Evolutionary conservation across 495 filamentous ascomycete species (phyloP).

Genomic region (Jackrogersella minutella): DNA sequence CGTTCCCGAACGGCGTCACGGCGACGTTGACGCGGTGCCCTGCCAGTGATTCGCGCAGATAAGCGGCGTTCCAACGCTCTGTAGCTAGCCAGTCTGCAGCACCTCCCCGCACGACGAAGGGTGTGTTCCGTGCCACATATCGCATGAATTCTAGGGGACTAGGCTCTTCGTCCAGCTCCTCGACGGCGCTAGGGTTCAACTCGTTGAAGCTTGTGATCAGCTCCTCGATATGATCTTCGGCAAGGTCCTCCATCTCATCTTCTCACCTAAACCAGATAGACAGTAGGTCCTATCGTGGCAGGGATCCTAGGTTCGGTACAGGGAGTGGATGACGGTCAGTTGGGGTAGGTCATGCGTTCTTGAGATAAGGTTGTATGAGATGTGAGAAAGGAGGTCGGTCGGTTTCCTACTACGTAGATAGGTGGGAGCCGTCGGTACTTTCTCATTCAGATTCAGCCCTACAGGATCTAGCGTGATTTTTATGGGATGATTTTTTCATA

Average conservation of each 20-base stretch:
- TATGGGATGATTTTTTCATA: slow-evolving; percentile 4
- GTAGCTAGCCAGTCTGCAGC: slow-evolving; percentile 66
- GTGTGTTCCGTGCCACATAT: slow-evolving; percentile 70
- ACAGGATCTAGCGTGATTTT: slow-evolving; percentile 21
- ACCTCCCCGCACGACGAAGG: slow-evolving; percentile 70
- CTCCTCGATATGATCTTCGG: slow-evolving; percentile 54
- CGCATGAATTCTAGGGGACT: slow-evolving; percentile 77
- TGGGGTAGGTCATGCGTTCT: slow-evolving; percentile 3
- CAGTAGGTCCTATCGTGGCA: background rate
- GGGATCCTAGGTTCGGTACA: background rate
- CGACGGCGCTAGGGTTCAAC: slow-evolving; percentile 65
- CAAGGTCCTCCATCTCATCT: slow-evolving; percentile 21
- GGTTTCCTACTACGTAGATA: background rate
- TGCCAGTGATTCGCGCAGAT: slow-evolving; percentile 61
- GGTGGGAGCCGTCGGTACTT: background rate
- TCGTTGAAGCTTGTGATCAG: slow-evolving; percentile 72
- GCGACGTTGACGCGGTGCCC: slow-evolving; percentile 69
- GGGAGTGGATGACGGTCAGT: slow-evolving; percentile 7
- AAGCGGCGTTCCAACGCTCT: slow-evolving; percentile 64
- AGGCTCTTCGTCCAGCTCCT: slow-evolving; percentile 66
- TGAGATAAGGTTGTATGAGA: background rate
- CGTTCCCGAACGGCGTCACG: slow-evolving; percentile 73
- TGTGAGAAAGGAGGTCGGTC: background rate
- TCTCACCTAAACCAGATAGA: background rate
- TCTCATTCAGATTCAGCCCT: slow-evolving; percentile 21